phyloP scores from a whole-genome alignment of 768 basidiomycete genomes.

The Lactarius evosmus region DNA sequence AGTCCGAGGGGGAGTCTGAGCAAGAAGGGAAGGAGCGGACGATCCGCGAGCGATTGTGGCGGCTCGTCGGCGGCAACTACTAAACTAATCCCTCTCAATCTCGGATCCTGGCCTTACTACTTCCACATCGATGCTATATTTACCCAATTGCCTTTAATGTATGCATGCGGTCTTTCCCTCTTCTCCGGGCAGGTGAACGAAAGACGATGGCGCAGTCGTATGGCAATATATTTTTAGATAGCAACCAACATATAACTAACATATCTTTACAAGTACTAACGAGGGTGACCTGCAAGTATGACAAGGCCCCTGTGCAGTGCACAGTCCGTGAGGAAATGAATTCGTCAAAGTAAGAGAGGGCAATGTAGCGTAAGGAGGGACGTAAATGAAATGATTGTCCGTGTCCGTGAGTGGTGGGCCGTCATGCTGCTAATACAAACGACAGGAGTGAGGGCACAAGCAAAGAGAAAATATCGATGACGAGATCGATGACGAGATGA shows the following conservation, averaged over 20 bases:
- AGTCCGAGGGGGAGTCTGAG: conserved; percentile 7
- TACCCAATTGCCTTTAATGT: neutral
- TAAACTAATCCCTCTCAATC: neutral
- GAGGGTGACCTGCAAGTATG: neutral
- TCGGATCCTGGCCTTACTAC: neutral
- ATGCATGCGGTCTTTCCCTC: neutral
- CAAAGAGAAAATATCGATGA: neutral
- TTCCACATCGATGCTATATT: neutral
- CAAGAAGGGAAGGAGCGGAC: conserved; percentile 20
- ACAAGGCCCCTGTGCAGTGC: neutral
- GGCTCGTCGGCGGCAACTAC: conserved; percentile 22
- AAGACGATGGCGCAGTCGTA: neutral
- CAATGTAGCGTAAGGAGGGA: neutral
- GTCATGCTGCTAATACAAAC: conserved; percentile 3
- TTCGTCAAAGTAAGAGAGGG: neutral
- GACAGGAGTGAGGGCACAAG: neutral
- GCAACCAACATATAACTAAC: neutral
- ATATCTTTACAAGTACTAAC: neutral
- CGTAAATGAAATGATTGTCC: conserved; percentile 6
- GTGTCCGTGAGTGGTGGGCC: conserved; percentile 6
- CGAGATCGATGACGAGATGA: neutral
- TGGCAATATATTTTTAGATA: neutral
- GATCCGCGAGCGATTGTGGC: conserved; percentile 26
- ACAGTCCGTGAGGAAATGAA: neutral
- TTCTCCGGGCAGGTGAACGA: neutral